Evolutionary conservation across 331 rosid genomes (phyloP).

Genomic region (Malus hybrid): DNA sequence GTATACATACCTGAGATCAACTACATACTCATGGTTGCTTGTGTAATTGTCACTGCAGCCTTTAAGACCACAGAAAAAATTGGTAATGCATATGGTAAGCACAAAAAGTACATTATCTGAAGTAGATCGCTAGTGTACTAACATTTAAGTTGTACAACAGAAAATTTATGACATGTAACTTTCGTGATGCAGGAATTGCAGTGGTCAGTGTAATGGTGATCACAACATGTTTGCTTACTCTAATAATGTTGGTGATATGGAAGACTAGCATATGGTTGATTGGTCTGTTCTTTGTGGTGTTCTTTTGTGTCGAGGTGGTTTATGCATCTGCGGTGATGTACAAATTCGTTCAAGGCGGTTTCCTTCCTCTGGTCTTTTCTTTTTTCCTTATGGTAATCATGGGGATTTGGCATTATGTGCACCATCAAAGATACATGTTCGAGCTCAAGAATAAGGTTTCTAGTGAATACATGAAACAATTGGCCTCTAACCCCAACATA

Average conservation of each 20-base stretch:
- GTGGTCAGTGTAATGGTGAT: constrained; percentile 65
- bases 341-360: constrained; percentile 68
- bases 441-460: constrained; percentile 68
- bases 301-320: constrained; percentile 28
- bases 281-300: constrained; percentile 32
- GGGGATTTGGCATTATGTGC: constrained; percentile 77
- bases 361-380: constrained; percentile 48
- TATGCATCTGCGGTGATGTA: constrained; percentile 45
- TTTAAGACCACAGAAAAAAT: constrained; percentile 64
- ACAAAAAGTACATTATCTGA: neutral
- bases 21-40: constrained; percentile 64
- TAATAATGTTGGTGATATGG: constrained; percentile 72
- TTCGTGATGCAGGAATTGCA: constrained; percentile 44
- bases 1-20: constrained; percentile 76
- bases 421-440: constrained; percentile 53
- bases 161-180: neutral
- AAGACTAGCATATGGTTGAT: constrained; percentile 51
- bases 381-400: constrained; percentile 32
- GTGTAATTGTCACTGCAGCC: constrained; percentile 47
- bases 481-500: constrained; percentile 25
- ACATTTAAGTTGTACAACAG: neutral
- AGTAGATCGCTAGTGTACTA: too few relatives aligned
- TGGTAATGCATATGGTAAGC: constrained; percentile 65
- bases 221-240: constrained; percentile 46
- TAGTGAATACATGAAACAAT: constrained; percentile 28